phyloP scores from a whole-genome alignment of 1,284 basidiomycete species.

The Ustilago trichophora region DNA sequence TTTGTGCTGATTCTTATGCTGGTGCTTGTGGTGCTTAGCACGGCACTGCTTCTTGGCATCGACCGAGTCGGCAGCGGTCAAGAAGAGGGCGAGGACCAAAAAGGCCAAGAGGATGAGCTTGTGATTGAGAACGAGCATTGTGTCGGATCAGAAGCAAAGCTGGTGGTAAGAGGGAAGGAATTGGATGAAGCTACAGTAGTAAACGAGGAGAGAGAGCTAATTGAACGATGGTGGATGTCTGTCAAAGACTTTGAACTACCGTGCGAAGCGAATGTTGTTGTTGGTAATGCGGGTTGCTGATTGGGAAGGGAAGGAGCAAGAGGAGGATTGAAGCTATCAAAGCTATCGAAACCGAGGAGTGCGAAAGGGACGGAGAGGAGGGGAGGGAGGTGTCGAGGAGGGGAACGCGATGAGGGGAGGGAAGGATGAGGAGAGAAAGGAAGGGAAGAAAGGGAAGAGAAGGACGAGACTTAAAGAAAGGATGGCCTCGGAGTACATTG shows the following conservation, averaged over 20 bases:
- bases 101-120: conserved; percentile 36
- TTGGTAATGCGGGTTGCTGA: too few species aligned
- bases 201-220: background rate
- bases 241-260: conserved; percentile 37
- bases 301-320: conserved; percentile 2
- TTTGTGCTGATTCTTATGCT: conserved; percentile 15
- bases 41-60: conserved; percentile 38
- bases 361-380: conserved; percentile 1
- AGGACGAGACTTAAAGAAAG: background rate
- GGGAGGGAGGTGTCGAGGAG: conserved; percentile 2
- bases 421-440: background rate
- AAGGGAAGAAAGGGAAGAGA: background rate
- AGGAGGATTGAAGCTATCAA: conserved; percentile 32
- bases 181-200: conserved; percentile 29
- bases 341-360: conserved; percentile 21
- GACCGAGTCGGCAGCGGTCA: conserved; percentile 20
- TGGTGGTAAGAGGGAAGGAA: background rate
- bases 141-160: conserved; percentile 1
- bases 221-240: conserved; percentile 42
- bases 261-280: conserved; percentile 2
- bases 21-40: conserved; percentile 20
- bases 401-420: background rate
- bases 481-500: conserved; percentile 5
- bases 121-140: conserved; percentile 40
- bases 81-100: conserved; percentile 31